phyloP scores from a whole-genome alignment of 139 green algal genomes.

The Chlamydomonas incerta region DNA sequence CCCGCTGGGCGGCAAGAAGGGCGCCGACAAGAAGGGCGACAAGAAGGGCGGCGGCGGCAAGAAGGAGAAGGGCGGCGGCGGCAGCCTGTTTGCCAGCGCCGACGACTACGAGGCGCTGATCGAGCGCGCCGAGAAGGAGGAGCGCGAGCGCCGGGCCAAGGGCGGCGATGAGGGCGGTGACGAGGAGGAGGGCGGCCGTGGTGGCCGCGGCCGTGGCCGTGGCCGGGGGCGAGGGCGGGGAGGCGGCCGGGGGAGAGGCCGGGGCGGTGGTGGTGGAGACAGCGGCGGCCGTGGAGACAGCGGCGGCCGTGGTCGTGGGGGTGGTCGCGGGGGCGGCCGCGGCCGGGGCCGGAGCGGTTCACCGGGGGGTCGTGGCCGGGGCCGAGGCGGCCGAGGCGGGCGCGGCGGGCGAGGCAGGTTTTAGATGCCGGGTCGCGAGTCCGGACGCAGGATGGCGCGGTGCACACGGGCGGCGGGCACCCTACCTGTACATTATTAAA shows the following conservation, averaged over 20 bases:
- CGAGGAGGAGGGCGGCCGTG: neutral
- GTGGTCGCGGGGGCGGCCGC: neutral
- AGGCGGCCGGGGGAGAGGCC: neutral
- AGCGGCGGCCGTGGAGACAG: neutral
- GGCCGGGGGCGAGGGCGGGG: neutral
- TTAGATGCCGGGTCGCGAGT: too few relatives aligned
- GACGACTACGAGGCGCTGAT: constrained; percentile 65
- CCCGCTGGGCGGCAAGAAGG: constrained; percentile 15
- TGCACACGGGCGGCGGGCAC: too few relatives aligned
- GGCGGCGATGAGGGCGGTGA: neutral
- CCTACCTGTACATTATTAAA: too few relatives aligned
- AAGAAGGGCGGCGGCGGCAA: constrained; percentile 2
- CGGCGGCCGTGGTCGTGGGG: too few relatives aligned
- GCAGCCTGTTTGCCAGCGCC: constrained; percentile 68
- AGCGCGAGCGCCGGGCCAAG: neutral
- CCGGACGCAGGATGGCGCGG: too few relatives aligned
- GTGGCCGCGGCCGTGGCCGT: neutral
- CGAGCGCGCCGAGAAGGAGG: constrained; percentile 5
- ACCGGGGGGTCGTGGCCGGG: too few relatives aligned
- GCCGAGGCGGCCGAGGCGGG: too few relatives aligned
- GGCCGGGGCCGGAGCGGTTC: neutral
- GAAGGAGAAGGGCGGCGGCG: constrained; percentile 11
- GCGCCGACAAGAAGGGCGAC: neutral
- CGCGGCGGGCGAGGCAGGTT: too few relatives aligned
- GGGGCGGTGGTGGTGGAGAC: neutral